Conservation (phyloP, 768 basidiomycete species). For the Terana coerulea region DNA sequence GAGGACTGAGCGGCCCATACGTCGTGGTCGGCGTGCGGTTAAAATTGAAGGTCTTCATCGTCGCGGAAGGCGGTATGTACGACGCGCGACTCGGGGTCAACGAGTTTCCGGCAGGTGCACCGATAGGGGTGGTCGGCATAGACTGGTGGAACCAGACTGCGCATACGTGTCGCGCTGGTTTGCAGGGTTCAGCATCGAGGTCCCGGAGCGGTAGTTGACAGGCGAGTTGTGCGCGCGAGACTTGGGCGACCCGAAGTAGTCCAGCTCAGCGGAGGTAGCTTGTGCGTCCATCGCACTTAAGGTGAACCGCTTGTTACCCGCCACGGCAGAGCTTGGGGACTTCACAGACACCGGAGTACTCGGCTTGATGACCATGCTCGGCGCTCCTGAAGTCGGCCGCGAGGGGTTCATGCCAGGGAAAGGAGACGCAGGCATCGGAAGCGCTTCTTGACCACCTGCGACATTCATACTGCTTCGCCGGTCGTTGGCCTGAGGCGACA, state of each 20-base stretch:
- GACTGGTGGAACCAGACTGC: constrained; percentile 9
- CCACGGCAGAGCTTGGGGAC: constrained; percentile 27
- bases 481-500: constrained; percentile 38
- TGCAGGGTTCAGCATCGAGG: constrained; percentile 28
- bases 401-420: constrained; percentile 44
- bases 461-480: not conserved
- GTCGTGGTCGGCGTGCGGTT: constrained; percentile 47
- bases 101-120: constrained; percentile 2
- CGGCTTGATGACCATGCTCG: constrained; percentile 21
- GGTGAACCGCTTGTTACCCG: constrained; percentile 59
- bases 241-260: constrained; percentile 6
- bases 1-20: constrained; percentile 36
- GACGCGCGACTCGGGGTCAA: constrained; percentile 13
- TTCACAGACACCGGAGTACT: constrained; percentile 29
- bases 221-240: constrained; percentile 15
- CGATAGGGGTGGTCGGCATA: constrained; percentile 8
- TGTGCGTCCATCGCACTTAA: constrained; percentile 34
- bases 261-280: constrained; percentile 26
- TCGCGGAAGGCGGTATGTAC: constrained; percentile 33
- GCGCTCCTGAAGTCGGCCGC: constrained; percentile 5
- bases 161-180: constrained; percentile 18
- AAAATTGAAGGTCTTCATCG: constrained; percentile 28
- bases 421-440: constrained; percentile 65
- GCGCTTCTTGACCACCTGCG: constrained; percentile 1
- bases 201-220: constrained; percentile 27